phyloP scores from a whole-genome alignment of 2,329 filamentous ascomycete genomes.

The Phialophora chinensis region DNA sequence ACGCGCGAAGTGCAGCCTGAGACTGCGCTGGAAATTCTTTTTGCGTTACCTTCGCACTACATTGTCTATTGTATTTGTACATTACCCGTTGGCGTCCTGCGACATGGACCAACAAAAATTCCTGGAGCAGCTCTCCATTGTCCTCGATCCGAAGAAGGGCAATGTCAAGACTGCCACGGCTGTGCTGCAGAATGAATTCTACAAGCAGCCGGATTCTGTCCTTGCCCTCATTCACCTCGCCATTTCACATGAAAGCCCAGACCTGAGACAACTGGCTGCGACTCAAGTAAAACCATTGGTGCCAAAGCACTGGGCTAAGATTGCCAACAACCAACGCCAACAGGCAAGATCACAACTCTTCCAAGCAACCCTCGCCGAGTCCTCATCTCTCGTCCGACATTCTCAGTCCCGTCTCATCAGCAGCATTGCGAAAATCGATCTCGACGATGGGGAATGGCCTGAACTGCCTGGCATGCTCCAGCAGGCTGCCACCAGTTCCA shows the following conservation, averaged over 20 bases:
- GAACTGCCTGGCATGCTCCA: conserved; percentile 81
- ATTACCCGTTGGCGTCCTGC: conserved; percentile 9
- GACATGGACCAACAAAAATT: conserved; percentile 83
- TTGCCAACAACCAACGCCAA: conserved; percentile 76
- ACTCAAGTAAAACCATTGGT: conserved; percentile 87
- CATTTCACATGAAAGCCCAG: conserved; percentile 72
- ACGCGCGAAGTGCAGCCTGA: background rate
- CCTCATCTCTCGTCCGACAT: conserved; percentile 77
- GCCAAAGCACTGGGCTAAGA: conserved; percentile 80
- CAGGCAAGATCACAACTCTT: conserved; percentile 82
- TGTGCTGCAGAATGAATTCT: conserved; percentile 91
- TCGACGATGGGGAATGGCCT: conserved; percentile 83
- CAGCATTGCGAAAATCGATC: conserved; percentile 82
- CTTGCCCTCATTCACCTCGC: conserved; percentile 87
- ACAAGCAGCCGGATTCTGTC: conserved; percentile 81
- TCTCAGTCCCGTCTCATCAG: conserved; percentile 87
- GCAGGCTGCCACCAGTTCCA: conserved; percentile 75
- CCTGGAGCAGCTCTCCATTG: conserved; percentile 82
- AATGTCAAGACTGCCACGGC: conserved; percentile 88
- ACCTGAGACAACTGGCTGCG: conserved; percentile 85
- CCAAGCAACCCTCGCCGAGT: conserved; percentile 81
- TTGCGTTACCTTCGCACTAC: background rate
- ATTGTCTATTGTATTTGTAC: conserved; percentile 1
- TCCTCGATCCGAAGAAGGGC: conserved; percentile 80
- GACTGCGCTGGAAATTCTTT: background rate